A percentile compares a stretch with the other conserved stretches of the same genome.
Evolutionary conservation across 495 filamentous ascomycete species (phyloP).

Genomic region (Copromyces sp.): DNA sequence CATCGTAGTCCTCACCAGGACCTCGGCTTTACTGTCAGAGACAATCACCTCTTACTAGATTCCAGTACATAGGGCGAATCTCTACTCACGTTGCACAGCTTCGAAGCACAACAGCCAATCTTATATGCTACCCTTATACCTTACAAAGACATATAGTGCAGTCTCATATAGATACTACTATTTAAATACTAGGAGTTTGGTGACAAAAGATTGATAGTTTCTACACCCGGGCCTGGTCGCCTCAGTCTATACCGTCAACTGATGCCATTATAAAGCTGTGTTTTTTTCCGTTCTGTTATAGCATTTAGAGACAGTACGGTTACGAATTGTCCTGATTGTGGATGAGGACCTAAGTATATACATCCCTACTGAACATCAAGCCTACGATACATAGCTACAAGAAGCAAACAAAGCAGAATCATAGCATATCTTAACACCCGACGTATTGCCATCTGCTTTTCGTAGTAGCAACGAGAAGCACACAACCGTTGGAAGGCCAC

Average conservation of each 20-base stretch:
- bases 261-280: too few relatives aligned
- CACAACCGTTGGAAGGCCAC: background rate
- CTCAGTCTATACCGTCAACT: too few relatives aligned
- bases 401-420: background rate
- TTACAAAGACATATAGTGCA: background rate
- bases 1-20: background rate
- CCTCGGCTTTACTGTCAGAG: background rate
- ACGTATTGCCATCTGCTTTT: background rate
- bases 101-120: background rate
- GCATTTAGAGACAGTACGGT: too few relatives aligned
- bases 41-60: background rate
- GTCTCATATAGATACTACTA: background rate
- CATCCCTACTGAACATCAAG: too few relatives aligned
- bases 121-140: background rate
- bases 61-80: background rate
- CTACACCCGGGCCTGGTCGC: too few relatives aligned
- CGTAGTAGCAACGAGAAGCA: background rate
- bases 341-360: too few relatives aligned
- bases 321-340: too few relatives aligned
- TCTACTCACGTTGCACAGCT: background rate
- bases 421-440: background rate
- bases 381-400: too few relatives aligned
- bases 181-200: background rate
- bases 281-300: too few relatives aligned
- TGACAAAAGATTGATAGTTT: too few relatives aligned